Evolutionary conservation across 441 rosid species (phyloP).

Genomic region (Capsella rubella): DNA sequence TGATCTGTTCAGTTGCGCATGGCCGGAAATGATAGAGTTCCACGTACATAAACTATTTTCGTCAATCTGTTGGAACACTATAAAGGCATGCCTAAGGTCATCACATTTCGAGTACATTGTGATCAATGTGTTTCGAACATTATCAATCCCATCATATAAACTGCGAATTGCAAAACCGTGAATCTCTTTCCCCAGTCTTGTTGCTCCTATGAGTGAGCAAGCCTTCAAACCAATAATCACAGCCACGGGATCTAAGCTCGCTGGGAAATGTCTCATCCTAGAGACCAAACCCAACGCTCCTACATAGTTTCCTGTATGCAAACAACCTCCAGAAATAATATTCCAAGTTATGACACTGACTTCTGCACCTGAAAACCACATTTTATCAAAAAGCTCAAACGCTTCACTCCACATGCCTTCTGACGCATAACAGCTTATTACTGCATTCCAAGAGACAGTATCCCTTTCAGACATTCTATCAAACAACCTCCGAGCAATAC

Average conservation of each 20-base stretch:
- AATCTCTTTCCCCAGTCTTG: slow-evolving; percentile 63
- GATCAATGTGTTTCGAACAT: slow-evolving; percentile 68
- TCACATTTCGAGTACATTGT: slow-evolving; percentile 77
- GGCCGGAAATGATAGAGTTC: slow-evolving; percentile 84
- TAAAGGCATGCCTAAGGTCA: slow-evolving; percentile 55
- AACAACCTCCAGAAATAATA: slow-evolving; percentile 65
- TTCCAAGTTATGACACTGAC: slow-evolving; percentile 69
- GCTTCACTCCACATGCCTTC: slow-evolving; percentile 76
- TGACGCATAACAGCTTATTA: slow-evolving; percentile 68
- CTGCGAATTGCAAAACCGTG: slow-evolving; percentile 64
- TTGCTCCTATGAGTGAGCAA: slow-evolving; percentile 65
- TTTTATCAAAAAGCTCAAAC: slow-evolving; percentile 59
- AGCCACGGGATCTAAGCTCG: slow-evolving; percentile 68
- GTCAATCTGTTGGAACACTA: slow-evolving; percentile 53
- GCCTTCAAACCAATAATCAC: slow-evolving; percentile 72
- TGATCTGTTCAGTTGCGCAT: slow-evolving; percentile 52
- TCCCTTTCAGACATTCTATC: slow-evolving; percentile 71
- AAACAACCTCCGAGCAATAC: slow-evolving; percentile 57
- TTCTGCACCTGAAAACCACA: slow-evolving; percentile 53
- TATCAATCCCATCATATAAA: slow-evolving; percentile 48
- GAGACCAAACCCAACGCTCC: slow-evolving; percentile 62
- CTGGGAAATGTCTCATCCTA: slow-evolving; percentile 51
- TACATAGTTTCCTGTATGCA: slow-evolving; percentile 56
- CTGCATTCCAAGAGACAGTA: slow-evolving; percentile 77
- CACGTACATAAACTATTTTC: slow-evolving; percentile 60